These are phyloP conservation scores for Cyberlindnera xylosilytica DNA, from an alignment of 805 yeast genomes.

Conservation along the genomic window DNA sequence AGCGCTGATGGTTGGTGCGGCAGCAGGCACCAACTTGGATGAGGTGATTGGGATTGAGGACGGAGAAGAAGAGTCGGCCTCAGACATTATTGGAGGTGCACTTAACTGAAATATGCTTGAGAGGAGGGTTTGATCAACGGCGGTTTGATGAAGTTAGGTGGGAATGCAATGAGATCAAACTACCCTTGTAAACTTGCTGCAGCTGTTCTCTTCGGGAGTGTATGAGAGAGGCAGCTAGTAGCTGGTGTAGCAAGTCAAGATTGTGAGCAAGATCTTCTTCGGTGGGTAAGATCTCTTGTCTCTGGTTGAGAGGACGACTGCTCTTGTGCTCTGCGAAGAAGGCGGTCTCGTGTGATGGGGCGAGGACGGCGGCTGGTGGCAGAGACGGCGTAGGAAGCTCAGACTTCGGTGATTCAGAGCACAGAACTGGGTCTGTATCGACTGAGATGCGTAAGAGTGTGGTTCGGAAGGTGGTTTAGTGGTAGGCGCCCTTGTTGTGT, in stretches of 20 bases:
- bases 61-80: not conserved
- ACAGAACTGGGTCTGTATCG: not conserved
- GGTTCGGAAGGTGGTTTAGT: not conserved
- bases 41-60: conserved; percentile 17
- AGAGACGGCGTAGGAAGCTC: not conserved
- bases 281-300: too few relatives aligned
- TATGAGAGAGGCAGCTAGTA: too few relatives aligned
- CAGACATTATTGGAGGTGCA: conserved; percentile 1
- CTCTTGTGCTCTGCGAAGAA: too few relatives aligned
- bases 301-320: too few relatives aligned
- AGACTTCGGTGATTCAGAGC: not conserved
- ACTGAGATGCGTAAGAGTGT: not conserved
- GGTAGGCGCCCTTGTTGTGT: not conserved
- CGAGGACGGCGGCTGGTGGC: not conserved
- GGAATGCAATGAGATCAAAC: not conserved
- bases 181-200: too few relatives aligned
- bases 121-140: too few relatives aligned
- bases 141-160: too few relatives aligned
- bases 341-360: too few relatives aligned
- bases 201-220: too few relatives aligned
- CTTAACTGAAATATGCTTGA: too few relatives aligned
- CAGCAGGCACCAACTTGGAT: conserved; percentile 27
- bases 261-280: too few relatives aligned
- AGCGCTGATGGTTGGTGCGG: conserved; percentile 26
- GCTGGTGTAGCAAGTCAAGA: not conserved